Percentiles rank a stretch among this genome's conserved stretches.
Evolutionary conservation across 2,329 filamentous ascomycete genomes (phyloP).

Genomic region (Ophiostoma himal-ulmi): DNA sequence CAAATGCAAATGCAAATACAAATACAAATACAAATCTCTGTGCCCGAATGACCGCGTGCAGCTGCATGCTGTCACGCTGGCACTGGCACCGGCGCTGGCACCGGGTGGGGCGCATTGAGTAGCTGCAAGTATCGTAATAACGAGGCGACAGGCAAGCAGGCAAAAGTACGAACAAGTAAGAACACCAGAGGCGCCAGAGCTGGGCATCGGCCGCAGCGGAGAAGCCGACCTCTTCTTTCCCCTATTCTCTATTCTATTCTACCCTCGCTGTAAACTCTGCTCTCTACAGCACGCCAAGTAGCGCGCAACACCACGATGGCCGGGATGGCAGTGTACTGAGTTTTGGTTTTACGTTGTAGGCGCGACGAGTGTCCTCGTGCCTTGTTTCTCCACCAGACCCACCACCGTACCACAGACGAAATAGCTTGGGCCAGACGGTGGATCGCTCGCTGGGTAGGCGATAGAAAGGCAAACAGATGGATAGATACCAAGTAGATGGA

Average conservation of each 20-base stretch:
- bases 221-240: too few relatives aligned
- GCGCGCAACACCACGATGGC: slow-evolving; percentile 5
- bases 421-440: too few relatives aligned
- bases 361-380: slow-evolving; percentile 14
- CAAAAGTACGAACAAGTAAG: neutral
- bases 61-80: slow-evolving; percentile 13
- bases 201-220: too few relatives aligned
- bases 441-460: too few relatives aligned
- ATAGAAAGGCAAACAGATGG: too few relatives aligned
- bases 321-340: neutral
- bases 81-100: neutral
- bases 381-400: slow-evolving; percentile 6
- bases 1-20: neutral
- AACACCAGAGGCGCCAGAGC: neutral
- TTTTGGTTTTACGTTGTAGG: neutral
- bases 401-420: neutral
- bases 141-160: neutral
- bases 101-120: neutral
- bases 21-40: neutral
- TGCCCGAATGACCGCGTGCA: slow-evolving; percentile 12
- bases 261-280: neutral
- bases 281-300: neutral
- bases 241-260: too few relatives aligned
- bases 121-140: neutral
- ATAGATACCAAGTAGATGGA: neutral